phyloP scores from a whole-genome alignment of 805 yeast species.

The Gaillardinia entomophila region DNA sequence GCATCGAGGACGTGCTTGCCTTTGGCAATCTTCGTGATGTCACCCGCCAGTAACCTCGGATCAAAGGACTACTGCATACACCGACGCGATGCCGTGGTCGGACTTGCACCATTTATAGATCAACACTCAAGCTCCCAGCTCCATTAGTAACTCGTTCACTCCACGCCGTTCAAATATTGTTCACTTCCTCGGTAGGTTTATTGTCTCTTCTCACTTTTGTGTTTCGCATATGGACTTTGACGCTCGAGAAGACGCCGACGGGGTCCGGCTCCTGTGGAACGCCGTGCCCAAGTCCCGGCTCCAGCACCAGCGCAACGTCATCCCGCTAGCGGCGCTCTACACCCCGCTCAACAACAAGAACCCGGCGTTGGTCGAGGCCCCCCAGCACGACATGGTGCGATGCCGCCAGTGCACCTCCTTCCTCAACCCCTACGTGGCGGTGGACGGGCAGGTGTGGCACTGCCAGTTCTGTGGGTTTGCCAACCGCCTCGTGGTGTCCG shows the following conservation, averaged over 20 bases:
- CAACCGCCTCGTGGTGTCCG: constrained; percentile 33
- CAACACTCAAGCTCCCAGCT: too few relatives aligned
- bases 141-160: too few relatives aligned
- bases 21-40: constrained; percentile 77
- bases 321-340: constrained; percentile 53
- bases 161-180: too few relatives aligned
- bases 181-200: too few relatives aligned
- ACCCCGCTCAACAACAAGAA: constrained; percentile 52
- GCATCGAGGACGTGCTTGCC: constrained; percentile 71
- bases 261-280: constrained; percentile 74
- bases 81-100: too few relatives aligned
- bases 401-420: constrained; percentile 54
- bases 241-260: constrained; percentile 62
- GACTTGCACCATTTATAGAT: too few relatives aligned
- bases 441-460: constrained; percentile 40
- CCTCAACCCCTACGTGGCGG: constrained; percentile 45
- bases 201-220: neutral
- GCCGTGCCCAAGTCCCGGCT: constrained; percentile 49
- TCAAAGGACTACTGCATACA: too few relatives aligned
- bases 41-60: constrained; percentile 47
- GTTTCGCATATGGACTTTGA: constrained; percentile 45
- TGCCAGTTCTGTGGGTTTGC: constrained; percentile 52
- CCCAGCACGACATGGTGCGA: constrained; percentile 19
- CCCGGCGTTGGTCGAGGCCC: neutral
- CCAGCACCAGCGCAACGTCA: constrained; percentile 45